phyloP scores from a whole-genome alignment of 192 early-diverging fungal genomes.

The Dissophora globulifera region DNA sequence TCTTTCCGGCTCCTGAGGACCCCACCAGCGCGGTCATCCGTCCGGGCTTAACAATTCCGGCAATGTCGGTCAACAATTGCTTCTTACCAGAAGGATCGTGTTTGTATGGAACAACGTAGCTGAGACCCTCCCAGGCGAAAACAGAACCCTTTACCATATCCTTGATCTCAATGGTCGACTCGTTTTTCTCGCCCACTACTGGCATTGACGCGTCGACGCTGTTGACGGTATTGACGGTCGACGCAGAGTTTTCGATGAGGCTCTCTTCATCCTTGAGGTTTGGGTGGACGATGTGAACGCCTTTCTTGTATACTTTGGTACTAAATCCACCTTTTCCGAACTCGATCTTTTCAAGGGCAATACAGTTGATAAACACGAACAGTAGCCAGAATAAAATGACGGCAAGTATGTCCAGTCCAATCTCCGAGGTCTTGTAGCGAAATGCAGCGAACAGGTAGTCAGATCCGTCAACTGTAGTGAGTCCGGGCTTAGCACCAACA shows the following conservation, averaged over 20 bases:
- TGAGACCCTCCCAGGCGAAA: slow-evolving; percentile 71
- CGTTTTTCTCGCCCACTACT: slow-evolving; percentile 13
- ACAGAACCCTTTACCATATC: slow-evolving; percentile 59
- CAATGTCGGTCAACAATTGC: slow-evolving; percentile 74
- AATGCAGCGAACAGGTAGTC: slow-evolving; percentile 67
- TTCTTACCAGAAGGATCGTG: slow-evolving; percentile 58
- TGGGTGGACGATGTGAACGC: slow-evolving; percentile 29
- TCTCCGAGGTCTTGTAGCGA: slow-evolving; percentile 65
- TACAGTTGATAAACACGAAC: slow-evolving; percentile 49
- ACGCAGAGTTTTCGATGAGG: slow-evolving; percentile 37
- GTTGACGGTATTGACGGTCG: slow-evolving; percentile 50
- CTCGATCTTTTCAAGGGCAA: slow-evolving; percentile 72
- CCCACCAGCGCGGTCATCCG: slow-evolving; percentile 88
- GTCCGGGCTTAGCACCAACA: slow-evolving; percentile 66
- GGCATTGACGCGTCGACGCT: slow-evolving; percentile 36
- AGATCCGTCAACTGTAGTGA: slow-evolving; percentile 65
- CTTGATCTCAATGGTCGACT: slow-evolving; percentile 45
- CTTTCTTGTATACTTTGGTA: slow-evolving; percentile 62
- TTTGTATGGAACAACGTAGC: slow-evolving; percentile 76
- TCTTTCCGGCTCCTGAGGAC: slow-evolving; percentile 78
- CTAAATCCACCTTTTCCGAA: slow-evolving; percentile 64
- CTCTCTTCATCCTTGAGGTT: slow-evolving; percentile 49
- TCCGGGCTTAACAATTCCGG: slow-evolving; percentile 78
- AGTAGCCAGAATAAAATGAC: slow-evolving; percentile 62
- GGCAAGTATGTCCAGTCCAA: slow-evolving; percentile 71